Conservation (phyloP, 352 stramenopile genomes). For the Pythium apleroticum region DNA sequence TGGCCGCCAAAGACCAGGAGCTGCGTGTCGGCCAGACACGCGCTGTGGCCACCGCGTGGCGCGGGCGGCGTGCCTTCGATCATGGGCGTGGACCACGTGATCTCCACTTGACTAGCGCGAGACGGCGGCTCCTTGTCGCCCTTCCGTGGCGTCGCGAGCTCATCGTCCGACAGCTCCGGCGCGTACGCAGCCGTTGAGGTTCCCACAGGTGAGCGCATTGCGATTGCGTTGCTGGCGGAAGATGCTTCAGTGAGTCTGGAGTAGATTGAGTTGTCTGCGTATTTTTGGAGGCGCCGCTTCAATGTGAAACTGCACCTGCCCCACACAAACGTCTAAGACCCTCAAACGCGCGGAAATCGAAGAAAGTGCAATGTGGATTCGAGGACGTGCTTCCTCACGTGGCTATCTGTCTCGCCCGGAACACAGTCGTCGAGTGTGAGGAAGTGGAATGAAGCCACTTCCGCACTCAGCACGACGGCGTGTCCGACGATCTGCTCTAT, state of each 20-base stretch:
- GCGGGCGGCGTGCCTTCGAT: constrained; percentile 57
- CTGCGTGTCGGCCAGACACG: constrained; percentile 72
- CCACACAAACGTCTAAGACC: background rate
- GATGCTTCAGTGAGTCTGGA: too few species aligned
- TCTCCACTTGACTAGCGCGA: constrained; percentile 44
- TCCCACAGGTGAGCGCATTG: constrained; percentile 12
- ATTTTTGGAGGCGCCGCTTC: constrained; percentile 13
- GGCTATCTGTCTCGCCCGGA: background rate
- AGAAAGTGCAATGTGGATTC: background rate
- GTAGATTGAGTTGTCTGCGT: background rate
- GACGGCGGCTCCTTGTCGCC: constrained; percentile 7
- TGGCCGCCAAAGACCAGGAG: constrained; percentile 89
- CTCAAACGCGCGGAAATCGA: too few species aligned
- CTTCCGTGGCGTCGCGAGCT: constrained; percentile 15
- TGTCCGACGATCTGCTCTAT: background rate
- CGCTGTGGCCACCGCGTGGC: constrained; percentile 67
- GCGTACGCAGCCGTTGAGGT: background rate
- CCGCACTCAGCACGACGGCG: background rate
- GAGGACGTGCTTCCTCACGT: background rate
- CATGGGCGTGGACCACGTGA: constrained; percentile 57
- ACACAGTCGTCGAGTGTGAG: background rate
- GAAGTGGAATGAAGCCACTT: background rate
- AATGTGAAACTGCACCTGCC: background rate
- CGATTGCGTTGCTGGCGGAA: background rate
- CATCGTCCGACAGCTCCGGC: constrained; percentile 1